These are phyloP conservation scores for Spathaspora arborariae DNA, from an alignment of 805 yeast genomes.

Conservation along the genomic window DNA sequence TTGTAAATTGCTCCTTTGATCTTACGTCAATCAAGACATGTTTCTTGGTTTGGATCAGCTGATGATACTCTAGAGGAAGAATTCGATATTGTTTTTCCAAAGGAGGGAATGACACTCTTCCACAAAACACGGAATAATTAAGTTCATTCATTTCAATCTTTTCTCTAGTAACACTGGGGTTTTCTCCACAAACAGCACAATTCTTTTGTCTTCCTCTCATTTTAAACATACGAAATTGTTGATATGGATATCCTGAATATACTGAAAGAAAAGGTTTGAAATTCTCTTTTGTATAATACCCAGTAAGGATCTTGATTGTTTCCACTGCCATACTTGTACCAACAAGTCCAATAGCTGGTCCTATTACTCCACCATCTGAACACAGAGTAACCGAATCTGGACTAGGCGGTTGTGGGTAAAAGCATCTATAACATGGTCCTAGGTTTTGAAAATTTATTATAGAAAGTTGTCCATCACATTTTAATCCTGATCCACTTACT, in stretches of 20 bases:
- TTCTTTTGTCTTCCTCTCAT: constrained; percentile 64
- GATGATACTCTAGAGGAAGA: constrained; percentile 32
- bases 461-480: constrained; percentile 85
- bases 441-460: constrained; percentile 57
- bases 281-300: constrained; percentile 42
- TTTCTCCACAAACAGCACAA: constrained; percentile 65
- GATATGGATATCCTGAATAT: constrained; percentile 65
- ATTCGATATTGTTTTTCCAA: constrained; percentile 46
- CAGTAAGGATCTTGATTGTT: constrained; percentile 68
- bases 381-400: constrained; percentile 81
- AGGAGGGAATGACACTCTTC: constrained; percentile 46
- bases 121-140: constrained; percentile 77
- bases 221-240: constrained; percentile 66
- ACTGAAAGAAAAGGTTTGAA: constrained; percentile 68
- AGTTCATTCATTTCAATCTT: constrained; percentile 44
- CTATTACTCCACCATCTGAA: constrained; percentile 89
- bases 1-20: constrained; percentile 69
- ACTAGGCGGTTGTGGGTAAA: constrained; percentile 87
- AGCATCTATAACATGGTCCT: constrained; percentile 95
- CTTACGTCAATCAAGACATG: constrained; percentile 69
- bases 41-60: constrained; percentile 8
- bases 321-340: constrained; percentile 90
- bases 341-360: constrained; percentile 92
- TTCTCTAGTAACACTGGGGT: constrained; percentile 46
- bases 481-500: constrained; percentile 88